Percentiles rank a stretch among this genome's conserved stretches.
These are phyloP conservation scores for Boletales sp. DNA, from an alignment of 768 basidiomycete genomes.

Conservation along the genomic window DNA sequence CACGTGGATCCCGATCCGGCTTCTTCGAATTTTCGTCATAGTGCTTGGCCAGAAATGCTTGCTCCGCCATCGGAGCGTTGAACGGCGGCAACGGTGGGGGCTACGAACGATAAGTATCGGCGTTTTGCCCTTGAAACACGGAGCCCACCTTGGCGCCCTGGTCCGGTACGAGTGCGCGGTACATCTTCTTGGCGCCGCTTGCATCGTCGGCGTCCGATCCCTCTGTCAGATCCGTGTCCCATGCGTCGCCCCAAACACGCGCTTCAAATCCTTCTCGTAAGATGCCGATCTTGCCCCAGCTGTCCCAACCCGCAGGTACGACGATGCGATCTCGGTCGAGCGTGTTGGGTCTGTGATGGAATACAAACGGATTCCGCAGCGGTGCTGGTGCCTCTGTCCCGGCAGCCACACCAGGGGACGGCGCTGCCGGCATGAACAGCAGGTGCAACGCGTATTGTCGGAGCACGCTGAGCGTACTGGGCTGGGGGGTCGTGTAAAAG, in stretches of 20 bases:
- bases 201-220: slow-evolving; percentile 39
- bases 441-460: slow-evolving; percentile 78
- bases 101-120: slow-evolving; percentile 30
- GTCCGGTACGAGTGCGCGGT: slow-evolving; percentile 69
- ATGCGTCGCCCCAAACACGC: slow-evolving; percentile 72
- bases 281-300: slow-evolving; percentile 93
- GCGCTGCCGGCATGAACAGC: slow-evolving; percentile 60
- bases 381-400: slow-evolving; percentile 42
- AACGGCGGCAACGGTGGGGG: slow-evolving; percentile 66
- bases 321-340: slow-evolving; percentile 91
- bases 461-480: slow-evolving; percentile 68
- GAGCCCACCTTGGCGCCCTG: slow-evolving; percentile 63
- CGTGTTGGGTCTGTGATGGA: slow-evolving; percentile 82
- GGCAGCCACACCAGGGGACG: slow-evolving; percentile 37
- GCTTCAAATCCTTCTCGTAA: slow-evolving; percentile 91
- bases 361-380: slow-evolving; percentile 79
- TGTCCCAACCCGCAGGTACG: slow-evolving; percentile 96
- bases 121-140: too few relatives aligned
- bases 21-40: slow-evolving; percentile 92
- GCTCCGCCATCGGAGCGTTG: slow-evolving; percentile 83
- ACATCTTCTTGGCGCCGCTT: slow-evolving; percentile 62
- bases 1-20: slow-evolving; percentile 84
- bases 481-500: slow-evolving; percentile 86
- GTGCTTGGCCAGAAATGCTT: slow-evolving; percentile 85
- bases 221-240: slow-evolving; percentile 66